Conservation (phyloP, 106 monocot species). For the Dendrobium officinale region DNA sequence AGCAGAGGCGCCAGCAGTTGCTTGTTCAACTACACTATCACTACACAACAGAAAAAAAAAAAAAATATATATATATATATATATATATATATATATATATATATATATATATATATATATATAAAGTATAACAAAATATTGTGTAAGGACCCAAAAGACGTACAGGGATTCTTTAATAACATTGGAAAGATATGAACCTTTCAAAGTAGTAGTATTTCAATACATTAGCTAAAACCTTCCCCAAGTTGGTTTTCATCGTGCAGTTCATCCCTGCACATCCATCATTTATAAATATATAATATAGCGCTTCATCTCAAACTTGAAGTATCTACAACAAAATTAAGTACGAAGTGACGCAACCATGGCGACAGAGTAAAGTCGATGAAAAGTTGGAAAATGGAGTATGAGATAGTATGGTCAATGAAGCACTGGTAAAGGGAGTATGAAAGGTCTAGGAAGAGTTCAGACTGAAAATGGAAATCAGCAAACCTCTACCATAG, state of each 20-base stretch:
- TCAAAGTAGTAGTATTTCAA: slow-evolving; percentile 87
- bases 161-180: background rate
- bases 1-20: slow-evolving; percentile 38
- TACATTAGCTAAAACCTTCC: slow-evolving; percentile 62
- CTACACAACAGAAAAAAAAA: slow-evolving; percentile 26
- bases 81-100: too few relatives aligned
- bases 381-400: background rate
- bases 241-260: slow-evolving; percentile 53
- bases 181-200: slow-evolving; percentile 36
- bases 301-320: background rate
- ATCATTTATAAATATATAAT: slow-evolving; percentile 5
- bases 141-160: background rate
- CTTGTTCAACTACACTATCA: slow-evolving; percentile 74
- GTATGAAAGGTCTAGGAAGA: background rate
- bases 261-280: slow-evolving; percentile 58
- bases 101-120: slow-evolving; percentile 11
- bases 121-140: background rate
- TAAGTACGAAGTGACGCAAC: background rate
- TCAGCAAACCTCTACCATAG: too few relatives aligned
- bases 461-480: background rate
- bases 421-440: background rate
- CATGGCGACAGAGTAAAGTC: too few relatives aligned
- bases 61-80: too few relatives aligned
- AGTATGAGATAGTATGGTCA: background rate
- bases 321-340: background rate